phyloP scores from a whole-genome alignment of 1,139 yeast species.

The Candida mesenterica region DNA sequence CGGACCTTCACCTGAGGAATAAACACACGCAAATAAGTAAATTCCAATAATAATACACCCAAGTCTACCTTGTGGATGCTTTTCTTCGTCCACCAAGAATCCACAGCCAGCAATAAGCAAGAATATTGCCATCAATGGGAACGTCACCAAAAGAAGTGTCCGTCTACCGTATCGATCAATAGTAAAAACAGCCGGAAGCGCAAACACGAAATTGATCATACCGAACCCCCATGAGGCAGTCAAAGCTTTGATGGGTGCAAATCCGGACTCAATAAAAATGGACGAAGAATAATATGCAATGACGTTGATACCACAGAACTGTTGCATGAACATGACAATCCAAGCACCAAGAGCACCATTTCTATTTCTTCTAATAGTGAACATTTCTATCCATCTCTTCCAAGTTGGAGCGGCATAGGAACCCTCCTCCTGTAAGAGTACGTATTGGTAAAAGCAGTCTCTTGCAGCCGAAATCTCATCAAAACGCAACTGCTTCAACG shows the following conservation, averaged over 20 bases:
- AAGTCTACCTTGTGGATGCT: conserved; percentile 49
- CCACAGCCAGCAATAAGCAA: conserved; percentile 74
- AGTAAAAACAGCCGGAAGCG: conserved; percentile 79
- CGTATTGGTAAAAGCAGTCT: conserved; percentile 28
- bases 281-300: conserved; percentile 80
- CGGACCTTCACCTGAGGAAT: conserved; percentile 87
- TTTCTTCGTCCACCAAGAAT: conserved; percentile 56
- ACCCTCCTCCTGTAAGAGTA: conserved; percentile 57
- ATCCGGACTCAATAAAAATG: conserved; percentile 68
- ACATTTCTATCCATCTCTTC: conserved; percentile 52
- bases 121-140: conserved; percentile 72
- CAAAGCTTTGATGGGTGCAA: conserved; percentile 58
- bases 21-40: conserved; percentile 68
- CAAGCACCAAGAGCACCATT: conserved; percentile 80
- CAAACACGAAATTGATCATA: conserved; percentile 74
- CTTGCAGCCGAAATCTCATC: conserved; percentile 26
- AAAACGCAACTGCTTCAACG: conserved; percentile 19
- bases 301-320: conserved; percentile 88
- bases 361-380: conserved; percentile 74
- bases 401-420: conserved; percentile 55
- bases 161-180: conserved; percentile 82
- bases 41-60: conserved; percentile 71
- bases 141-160: conserved; percentile 63
- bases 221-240: conserved; percentile 88
- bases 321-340: conserved; percentile 88